A percentile compares a stretch with the other conserved stretches of the same genome.
Conservation (phyloP, 2,329 filamentous ascomycete genomes). For the Colletotrichum sp. region DNA sequence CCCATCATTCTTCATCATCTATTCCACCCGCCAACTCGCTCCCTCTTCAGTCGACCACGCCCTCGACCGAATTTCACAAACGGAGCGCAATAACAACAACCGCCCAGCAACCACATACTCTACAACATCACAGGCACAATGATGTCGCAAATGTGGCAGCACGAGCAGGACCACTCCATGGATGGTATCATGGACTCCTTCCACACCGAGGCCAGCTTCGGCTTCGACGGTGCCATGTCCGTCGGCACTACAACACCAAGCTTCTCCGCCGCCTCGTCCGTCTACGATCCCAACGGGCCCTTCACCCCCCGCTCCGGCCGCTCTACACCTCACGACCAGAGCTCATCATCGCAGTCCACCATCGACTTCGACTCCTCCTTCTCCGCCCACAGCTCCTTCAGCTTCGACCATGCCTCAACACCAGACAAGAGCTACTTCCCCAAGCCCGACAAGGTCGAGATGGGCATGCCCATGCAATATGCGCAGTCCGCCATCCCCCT, state of each 20-base stretch:
- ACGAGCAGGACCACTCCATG: conserved; percentile 17
- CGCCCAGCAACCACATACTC: conserved; percentile 15
- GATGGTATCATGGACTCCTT: conserved; percentile 22
- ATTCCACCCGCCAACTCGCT: conserved; percentile 17
- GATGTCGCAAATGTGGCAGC: conserved; percentile 20
- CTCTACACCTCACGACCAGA: conserved; percentile 42
- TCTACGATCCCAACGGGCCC: conserved; percentile 48
- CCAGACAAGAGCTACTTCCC: conserved; percentile 18
- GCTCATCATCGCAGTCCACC: conserved; percentile 22
- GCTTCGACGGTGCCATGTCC: conserved; percentile 17
- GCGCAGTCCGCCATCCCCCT: conserved; percentile 6
- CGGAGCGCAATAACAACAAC: background rate
- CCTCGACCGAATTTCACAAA: background rate
- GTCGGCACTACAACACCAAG: conserved; percentile 20
- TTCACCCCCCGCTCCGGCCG: conserved; percentile 50
- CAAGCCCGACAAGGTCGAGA: conserved; percentile 14
- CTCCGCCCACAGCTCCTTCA: conserved; percentile 27
- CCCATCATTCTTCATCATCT: conserved; percentile 23
- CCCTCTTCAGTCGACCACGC: conserved; percentile 20
- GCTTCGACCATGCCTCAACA: conserved; percentile 16
- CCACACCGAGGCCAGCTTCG: conserved; percentile 17
- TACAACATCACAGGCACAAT: conserved; percentile 5
- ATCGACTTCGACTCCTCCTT: conserved; percentile 43
- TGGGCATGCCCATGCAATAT: conserved; percentile 15
- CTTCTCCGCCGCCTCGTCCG: conserved; percentile 35